Percentiles rank a stretch among this genome's conserved stretches.
Evolutionary conservation across 75 land plant species (phyloP).

Genomic region (Picea sitchensis): DNA sequence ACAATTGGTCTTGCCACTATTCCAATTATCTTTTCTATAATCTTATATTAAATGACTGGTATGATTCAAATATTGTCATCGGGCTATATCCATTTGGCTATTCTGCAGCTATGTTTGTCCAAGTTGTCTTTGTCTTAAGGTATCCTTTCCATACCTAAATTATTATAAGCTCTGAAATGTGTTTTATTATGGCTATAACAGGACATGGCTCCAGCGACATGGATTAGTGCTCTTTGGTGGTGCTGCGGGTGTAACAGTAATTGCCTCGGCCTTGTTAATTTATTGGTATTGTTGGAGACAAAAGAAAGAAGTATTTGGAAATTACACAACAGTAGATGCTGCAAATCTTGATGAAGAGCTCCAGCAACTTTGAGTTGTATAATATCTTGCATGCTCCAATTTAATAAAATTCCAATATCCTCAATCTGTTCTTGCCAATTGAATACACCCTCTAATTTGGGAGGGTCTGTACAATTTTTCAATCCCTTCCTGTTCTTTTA

Average conservation of each 20-base stretch:
- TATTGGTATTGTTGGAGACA: slow-evolving; percentile 11
- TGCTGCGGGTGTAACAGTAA: background rate
- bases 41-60: background rate
- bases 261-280: background rate
- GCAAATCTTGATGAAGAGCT: slow-evolving; percentile 9
- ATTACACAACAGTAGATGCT: slow-evolving; percentile 8
- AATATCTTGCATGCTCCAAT: background rate
- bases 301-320: slow-evolving; percentile 10
- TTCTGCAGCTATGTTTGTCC: background rate
- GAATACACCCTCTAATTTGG: too few relatives aligned
- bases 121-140: background rate
- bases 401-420: too few relatives aligned
- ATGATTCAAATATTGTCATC: background rate
- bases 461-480: too few relatives aligned
- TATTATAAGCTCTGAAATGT: slow-evolving; percentile 1
- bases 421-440: too few relatives aligned
- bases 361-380: slow-evolving; percentile 11
- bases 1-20: too few relatives aligned
- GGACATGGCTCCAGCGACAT: slow-evolving; percentile 7
- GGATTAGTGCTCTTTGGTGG: background rate
- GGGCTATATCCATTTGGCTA: background rate
- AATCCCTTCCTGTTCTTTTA: too few relatives aligned
- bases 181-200: background rate
- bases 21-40: background rate
- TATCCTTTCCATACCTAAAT: background rate